Evolutionary conservation across 2,329 filamentous ascomycete species (phyloP).

Genomic region (Cordyceps javanica): DNA sequence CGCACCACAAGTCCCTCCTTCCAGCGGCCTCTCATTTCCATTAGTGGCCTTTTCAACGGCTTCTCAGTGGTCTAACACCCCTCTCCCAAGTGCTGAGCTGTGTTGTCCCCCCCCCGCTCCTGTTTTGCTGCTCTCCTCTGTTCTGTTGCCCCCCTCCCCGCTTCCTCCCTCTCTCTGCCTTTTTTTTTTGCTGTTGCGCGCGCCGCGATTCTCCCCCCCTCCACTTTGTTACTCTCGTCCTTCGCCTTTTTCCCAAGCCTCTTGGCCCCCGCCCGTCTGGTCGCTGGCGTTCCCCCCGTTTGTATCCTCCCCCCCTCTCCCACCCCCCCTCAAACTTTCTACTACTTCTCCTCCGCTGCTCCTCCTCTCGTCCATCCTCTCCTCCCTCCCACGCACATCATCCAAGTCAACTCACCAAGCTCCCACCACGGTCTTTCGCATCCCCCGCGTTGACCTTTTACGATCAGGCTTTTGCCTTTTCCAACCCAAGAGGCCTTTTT

Average conservation of each 20-base stretch:
- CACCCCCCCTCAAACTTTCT: slow-evolving; percentile 11
- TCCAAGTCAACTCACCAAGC: slow-evolving; percentile 1
- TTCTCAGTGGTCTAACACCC: neutral
- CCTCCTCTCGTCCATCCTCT: slow-evolving; percentile 2
- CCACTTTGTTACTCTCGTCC: neutral
- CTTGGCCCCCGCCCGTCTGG: slow-evolving; percentile 10
- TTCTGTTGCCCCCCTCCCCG: slow-evolving; percentile 3
- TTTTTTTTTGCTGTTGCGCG: neutral
- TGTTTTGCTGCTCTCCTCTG: no score
- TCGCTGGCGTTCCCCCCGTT: neutral
- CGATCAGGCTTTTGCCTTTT: slow-evolving; percentile 1
- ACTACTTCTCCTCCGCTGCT: slow-evolving; percentile 10
- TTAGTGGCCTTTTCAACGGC: neutral
- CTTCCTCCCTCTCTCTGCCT: neutral
- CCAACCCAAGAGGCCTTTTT: slow-evolving; percentile 1
- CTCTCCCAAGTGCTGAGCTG: neutral
- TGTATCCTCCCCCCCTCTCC: neutral
- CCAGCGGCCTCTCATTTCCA: slow-evolving; percentile 2
- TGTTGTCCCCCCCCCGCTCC: neutral
- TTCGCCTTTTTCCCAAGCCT: slow-evolving; percentile 7
- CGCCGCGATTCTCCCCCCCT: slow-evolving; percentile 1
- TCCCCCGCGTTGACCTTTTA: neutral
- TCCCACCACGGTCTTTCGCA: slow-evolving; percentile 1
- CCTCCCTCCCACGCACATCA: slow-evolving; percentile 5
- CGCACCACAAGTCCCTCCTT: neutral